A percentile compares a stretch with the other conserved stretches of the same genome.
Evolutionary conservation across 257 asterid genomes (phyloP).

Genomic region (Lithospermum erythrorhizon): DNA sequence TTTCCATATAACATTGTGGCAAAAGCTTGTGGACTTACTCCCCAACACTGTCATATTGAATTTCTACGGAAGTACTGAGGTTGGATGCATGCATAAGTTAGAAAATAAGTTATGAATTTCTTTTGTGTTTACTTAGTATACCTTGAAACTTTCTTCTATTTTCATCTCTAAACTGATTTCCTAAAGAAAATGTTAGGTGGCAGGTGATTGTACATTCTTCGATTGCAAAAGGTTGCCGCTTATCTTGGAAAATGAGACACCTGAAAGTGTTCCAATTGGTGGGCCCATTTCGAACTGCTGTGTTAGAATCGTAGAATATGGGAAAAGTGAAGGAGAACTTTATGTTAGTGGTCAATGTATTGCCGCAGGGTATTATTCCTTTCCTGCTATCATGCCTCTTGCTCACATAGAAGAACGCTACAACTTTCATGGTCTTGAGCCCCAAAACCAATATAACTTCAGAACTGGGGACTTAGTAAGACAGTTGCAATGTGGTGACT

Average conservation of each 20-base stretch:
- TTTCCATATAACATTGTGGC: conserved; percentile 49
- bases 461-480: conserved; percentile 86
- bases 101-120: conserved; percentile 3
- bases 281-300: conserved; percentile 58
- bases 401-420: conserved; percentile 19
- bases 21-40: conserved; percentile 51
- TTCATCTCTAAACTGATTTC: neutral
- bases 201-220: conserved; percentile 94
- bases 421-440: conserved; percentile 7
- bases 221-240: conserved; percentile 70
- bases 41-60: conserved; percentile 68
- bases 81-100: conserved; percentile 19
- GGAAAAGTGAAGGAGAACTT: conserved; percentile 66
- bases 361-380: conserved; percentile 65
- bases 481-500: conserved; percentile 70
- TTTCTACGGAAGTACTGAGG: conserved; percentile 98
- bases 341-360: conserved; percentile 66
- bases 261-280: conserved; percentile 71
- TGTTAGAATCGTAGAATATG: conserved; percentile 43
- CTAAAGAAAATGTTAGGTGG: conserved; percentile 34
- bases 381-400: conserved; percentile 50
- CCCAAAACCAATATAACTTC: conserved; percentile 29
- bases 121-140: neutral
- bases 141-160: neutral
- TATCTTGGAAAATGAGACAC: conserved; percentile 40